Evolutionary conservation across 2,329 filamentous ascomycete genomes (phyloP), one percentile per base, ranked within the genome.

Genomic region (Stagonosporopsis cucurbitacearum): DNA sequence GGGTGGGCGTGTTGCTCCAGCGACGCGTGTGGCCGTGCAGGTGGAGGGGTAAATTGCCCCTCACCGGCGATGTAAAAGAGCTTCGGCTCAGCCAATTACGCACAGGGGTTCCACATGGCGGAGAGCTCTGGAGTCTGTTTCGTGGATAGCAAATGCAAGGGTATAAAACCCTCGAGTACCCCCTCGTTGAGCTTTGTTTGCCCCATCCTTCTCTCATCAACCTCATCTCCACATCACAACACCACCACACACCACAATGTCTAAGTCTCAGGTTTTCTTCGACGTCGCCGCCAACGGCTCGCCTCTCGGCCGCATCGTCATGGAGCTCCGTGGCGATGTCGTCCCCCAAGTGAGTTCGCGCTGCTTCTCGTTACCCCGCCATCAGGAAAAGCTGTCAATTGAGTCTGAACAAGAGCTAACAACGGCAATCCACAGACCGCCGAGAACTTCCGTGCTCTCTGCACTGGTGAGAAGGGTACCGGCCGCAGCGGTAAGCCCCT

Each of bases 361-460:
- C 46, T 37, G 39, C 43, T 50, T 43, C 13, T 15, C 43, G 32
- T 41, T 63, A 56, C 66, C 65, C 65, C 66, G 58, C 63, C 52
- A 54, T 61, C 59, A 59, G 50, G 62, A 54, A 58, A 59, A 63
- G 17, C 13, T 41, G 15, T 25, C 28, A 44, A 50, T 47, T 46
- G 32, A 13, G 20, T 9, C 20, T 3, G 28, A 25, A 35, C 37
- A 17, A 32, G 19, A 30, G 53, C 66, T 69, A 33, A 67, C 60
- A 25, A 36, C n/a, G 5, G 2, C 42, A 26, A 19, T 13, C 9
- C 12, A 19, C 25, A 96, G 83, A 97, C 93, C 11, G 91, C 90
- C 59, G 93, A 96, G 73, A 97, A 97, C 84, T 97, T 97, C 84
- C 91, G 93, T 70, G 87, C 88, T 53, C 87, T 96, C 58, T 96